A percentile compares a stretch with the other conserved stretches of the same genome.
These are phyloP conservation scores for Rehmannia glutinosa DNA, from an alignment of 257 asterid genomes.

Conservation along the genomic window DNA sequence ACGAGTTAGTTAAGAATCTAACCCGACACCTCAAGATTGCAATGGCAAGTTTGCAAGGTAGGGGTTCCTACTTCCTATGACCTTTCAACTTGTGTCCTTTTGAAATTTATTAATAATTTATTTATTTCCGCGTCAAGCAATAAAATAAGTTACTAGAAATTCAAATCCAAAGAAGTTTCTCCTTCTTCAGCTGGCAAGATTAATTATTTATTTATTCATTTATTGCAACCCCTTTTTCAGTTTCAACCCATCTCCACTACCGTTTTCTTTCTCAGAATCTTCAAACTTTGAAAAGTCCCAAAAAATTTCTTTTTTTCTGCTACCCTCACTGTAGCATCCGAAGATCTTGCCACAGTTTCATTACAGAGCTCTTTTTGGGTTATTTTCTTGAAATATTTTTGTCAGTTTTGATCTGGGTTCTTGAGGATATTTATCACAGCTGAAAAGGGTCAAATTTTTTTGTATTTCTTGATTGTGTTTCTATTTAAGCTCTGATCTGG, in stretches of 20 bases:
- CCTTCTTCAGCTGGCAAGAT: neutral
- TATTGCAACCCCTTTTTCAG: neutral
- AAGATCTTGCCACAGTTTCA: constrained; percentile 12
- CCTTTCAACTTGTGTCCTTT: neutral
- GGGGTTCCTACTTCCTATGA: too few species aligned
- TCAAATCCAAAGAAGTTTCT: constrained; percentile 30
- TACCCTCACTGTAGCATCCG: too few species aligned
- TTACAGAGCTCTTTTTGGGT: neutral
- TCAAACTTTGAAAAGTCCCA: neutral
- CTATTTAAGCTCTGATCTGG: constrained; percentile 9
- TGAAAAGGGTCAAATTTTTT: neutral
- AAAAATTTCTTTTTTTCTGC: too few species aligned
- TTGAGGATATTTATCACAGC: constrained; percentile 5
- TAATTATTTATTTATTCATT: neutral
- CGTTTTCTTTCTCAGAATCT: constrained; percentile 10
- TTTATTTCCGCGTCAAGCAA: constrained; percentile 23
- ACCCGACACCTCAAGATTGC: too few species aligned
- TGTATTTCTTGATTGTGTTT: neutral
- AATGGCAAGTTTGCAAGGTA: too few species aligned
- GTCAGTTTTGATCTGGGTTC: constrained; percentile 25
- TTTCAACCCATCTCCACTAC: neutral
- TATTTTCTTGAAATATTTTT: neutral
- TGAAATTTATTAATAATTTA: neutral
- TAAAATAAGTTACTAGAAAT: constrained; percentile 4
- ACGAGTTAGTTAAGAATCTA: too few species aligned